phyloP scores from a whole-genome alignment of 129 eudicot genomes.

The Solidago caesia region DNA sequence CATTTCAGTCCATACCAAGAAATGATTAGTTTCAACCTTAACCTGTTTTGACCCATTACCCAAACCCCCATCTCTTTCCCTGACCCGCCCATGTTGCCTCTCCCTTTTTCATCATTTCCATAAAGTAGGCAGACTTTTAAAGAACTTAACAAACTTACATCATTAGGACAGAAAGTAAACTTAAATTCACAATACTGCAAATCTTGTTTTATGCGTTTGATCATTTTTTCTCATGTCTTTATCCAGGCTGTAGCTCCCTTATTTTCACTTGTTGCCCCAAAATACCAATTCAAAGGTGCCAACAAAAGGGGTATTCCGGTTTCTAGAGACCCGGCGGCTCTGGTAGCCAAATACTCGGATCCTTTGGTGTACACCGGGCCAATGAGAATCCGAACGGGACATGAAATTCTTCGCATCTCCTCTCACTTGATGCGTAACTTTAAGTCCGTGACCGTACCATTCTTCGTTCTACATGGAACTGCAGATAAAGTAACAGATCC shows the following conservation, averaged over 20 bases:
- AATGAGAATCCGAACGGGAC: slow-evolving; percentile 91
- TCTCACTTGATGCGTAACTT: slow-evolving; percentile 74
- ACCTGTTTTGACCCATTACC: too few relatives aligned
- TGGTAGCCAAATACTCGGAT: slow-evolving; percentile 87
- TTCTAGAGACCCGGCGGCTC: slow-evolving; percentile 90
- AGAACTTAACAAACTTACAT: not conserved
- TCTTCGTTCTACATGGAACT: slow-evolving; percentile 91
- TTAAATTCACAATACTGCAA: not conserved
- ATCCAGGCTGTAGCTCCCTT: slow-evolving; percentile 91
- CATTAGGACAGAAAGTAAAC: not conserved
- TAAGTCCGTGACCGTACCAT: slow-evolving; percentile 73
- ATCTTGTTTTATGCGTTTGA: not conserved
- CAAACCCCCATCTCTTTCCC: too few relatives aligned
- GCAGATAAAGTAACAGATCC: slow-evolving; percentile 97
- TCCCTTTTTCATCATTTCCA: not conserved
- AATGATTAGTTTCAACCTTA: too few relatives aligned
- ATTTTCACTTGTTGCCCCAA: slow-evolving; percentile 87
- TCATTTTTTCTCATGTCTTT: not conserved
- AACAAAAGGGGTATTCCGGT: slow-evolving; percentile 94
- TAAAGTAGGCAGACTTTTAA: not conserved
- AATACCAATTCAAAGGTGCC: slow-evolving; percentile 96
- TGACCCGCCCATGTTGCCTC: too few relatives aligned
- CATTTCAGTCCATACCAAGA: too few relatives aligned
- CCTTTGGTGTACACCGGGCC: slow-evolving; percentile 97
- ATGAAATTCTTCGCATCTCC: slow-evolving; percentile 86